Percentiles rank a stretch among this genome's conserved stretches.
Conservation (phyloP, 345 rosid genomes). For the Corchorus capsularis region DNA sequence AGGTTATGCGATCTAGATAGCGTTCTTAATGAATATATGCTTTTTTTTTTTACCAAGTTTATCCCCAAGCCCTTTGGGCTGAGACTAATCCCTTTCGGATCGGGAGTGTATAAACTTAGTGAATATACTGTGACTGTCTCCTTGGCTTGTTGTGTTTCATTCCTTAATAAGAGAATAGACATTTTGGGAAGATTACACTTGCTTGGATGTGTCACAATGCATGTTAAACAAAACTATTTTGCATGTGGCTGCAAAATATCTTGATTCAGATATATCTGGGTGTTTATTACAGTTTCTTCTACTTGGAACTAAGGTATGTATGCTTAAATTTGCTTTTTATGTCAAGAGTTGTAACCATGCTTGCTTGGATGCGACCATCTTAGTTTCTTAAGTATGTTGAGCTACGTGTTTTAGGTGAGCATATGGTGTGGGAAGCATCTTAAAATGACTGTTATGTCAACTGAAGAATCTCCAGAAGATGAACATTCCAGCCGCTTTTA, state of each 20-base stretch:
- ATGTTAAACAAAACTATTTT: constrained; percentile 67
- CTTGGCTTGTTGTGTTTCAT: constrained; percentile 12
- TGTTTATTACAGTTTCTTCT: constrained; percentile 47
- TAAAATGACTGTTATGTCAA: constrained; percentile 77
- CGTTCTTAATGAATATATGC: not conserved
- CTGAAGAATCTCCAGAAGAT: constrained; percentile 85
- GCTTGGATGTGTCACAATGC: constrained; percentile 88
- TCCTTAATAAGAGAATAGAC: constrained; percentile 57
- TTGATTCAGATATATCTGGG: constrained; percentile 46
- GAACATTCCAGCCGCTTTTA: constrained; percentile 66
- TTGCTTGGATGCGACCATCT: constrained; percentile 5
- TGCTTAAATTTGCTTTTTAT: not conserved
- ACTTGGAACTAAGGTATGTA: constrained; percentile 67
- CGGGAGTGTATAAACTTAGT: not conserved
- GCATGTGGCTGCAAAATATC: constrained; percentile 56
- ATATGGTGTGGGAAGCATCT: constrained; percentile 88
- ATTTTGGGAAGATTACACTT: constrained; percentile 87
- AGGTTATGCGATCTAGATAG: not conserved
- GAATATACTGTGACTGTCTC: not conserved
- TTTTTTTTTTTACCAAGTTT: no score
- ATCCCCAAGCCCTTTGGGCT: no score
- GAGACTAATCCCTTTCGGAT: no score
- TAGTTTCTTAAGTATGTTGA: constrained; percentile 17
- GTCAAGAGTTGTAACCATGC: not conserved
- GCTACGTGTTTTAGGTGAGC: constrained; percentile 51